Conservation (phyloP, 352 stramenopile species). For the Phytophthora agathidicida region DNA sequence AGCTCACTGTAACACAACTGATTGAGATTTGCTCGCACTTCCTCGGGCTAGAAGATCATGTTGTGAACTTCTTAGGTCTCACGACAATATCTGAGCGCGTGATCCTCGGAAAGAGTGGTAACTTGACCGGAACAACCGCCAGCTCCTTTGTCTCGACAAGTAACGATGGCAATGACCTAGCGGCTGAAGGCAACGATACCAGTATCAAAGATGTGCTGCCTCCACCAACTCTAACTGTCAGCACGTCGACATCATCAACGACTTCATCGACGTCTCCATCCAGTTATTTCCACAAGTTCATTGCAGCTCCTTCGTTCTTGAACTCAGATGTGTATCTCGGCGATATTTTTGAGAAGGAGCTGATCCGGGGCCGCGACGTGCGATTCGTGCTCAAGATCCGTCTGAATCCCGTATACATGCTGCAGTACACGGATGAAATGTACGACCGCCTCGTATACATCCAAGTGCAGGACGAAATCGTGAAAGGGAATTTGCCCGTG, state of each 20-base stretch:
- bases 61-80: conserved; percentile 79
- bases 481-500: conserved; percentile 87
- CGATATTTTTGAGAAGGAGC: conserved; percentile 92
- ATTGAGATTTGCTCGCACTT: conserved; percentile 94
- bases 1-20: conserved; percentile 91
- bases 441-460: conserved; percentile 88
- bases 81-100: conserved; percentile 61
- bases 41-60: conserved; percentile 88
- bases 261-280: conserved; percentile 42
- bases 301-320: conserved; percentile 80
- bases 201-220: conserved; percentile 16
- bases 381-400: conserved; percentile 95
- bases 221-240: conserved; percentile 21
- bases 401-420: conserved; percentile 77
- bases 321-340: conserved; percentile 86
- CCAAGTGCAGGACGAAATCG: conserved; percentile 93
- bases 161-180: conserved; percentile 36
- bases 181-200: conserved; percentile 22
- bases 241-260: conserved; percentile 35
- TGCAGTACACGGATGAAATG: conserved; percentile 87
- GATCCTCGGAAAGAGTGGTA: conserved; percentile 21
- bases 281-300: conserved; percentile 83
- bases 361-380: conserved; percentile 89
- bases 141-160: conserved; percentile 43
- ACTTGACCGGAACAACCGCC: conserved; percentile 34